A percentile compares a stretch with the other conserved stretches of the same genome.
Conservation (phyloP, 768 basidiomycete genomes). For the Leccinum barrowsii region DNA sequence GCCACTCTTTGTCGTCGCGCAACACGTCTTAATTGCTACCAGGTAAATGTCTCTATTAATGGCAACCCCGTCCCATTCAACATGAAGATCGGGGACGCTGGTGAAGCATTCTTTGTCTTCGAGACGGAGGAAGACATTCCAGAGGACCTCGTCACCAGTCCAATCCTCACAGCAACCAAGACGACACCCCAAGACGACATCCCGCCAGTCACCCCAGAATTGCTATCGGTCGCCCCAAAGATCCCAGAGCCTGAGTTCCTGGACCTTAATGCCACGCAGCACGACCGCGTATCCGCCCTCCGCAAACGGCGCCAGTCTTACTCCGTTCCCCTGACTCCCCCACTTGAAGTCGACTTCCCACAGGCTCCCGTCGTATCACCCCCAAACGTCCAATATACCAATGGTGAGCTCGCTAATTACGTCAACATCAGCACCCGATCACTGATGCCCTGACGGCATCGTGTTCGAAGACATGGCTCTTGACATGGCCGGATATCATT, state of each 20-base stretch:
- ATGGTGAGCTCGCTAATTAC: conserved; percentile 38
- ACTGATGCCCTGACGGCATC: conserved; percentile 4
- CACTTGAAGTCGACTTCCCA: conserved; percentile 42
- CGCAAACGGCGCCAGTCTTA: conserved; percentile 25
- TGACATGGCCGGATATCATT: conserved; percentile 82
- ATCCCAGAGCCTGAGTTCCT: conserved; percentile 74
- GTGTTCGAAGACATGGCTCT: conserved; percentile 63
- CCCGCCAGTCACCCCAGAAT: conserved; percentile 11
- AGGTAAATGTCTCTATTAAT: conserved; percentile 91
- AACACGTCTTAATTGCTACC: not conserved
- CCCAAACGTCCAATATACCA: conserved; percentile 61
- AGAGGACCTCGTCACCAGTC: conserved; percentile 89
- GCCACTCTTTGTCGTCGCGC: not conserved
- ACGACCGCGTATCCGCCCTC: conserved; percentile 13
- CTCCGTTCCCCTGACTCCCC: conserved; percentile 30
- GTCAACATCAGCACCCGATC: not conserved
- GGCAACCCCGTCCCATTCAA: conserved; percentile 81
- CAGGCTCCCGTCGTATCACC: conserved; percentile 40
- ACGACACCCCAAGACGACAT: conserved; percentile 28
- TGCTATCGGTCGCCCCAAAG: conserved; percentile 9
- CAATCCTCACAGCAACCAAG: conserved; percentile 68
- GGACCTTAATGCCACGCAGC: conserved; percentile 61
- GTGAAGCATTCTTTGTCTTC: conserved; percentile 98
- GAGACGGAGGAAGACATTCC: conserved; percentile 96
- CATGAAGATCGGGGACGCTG: conserved; percentile 99